Evolutionary conservation across 2,329 filamentous ascomycete genomes (phyloP).

Genomic region (Talaromyces sp.): DNA sequence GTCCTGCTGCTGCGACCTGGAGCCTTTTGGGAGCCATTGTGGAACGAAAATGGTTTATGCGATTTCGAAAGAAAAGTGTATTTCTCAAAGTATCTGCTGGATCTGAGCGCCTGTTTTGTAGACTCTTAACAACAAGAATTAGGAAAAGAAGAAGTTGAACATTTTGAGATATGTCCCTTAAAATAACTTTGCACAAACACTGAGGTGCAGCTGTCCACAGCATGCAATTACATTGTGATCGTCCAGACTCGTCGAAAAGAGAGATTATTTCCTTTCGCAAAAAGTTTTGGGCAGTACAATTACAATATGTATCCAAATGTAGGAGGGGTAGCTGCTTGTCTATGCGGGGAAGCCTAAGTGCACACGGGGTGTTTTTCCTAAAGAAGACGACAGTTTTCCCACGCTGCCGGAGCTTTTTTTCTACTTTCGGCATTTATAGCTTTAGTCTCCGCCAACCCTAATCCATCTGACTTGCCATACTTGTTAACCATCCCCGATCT

Average conservation of each 20-base stretch:
- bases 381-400: background rate
- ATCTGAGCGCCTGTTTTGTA: background rate
- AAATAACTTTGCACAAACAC: too few relatives aligned
- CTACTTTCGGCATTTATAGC: background rate
- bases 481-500: background rate
- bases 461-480: background rate
- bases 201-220: too few relatives aligned
- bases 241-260: too few relatives aligned
- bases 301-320: background rate
- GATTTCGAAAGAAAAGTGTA: background rate
- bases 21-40: conserved; percentile 20
- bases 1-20: conserved; percentile 44
- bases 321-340: background rate
- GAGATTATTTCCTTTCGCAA: too few relatives aligned
- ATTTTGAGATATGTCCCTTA: background rate
- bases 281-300: background rate
- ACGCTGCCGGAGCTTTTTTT: background rate
- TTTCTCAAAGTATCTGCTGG: background rate
- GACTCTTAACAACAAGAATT: background rate
- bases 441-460: background rate
- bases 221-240: too few relatives aligned
- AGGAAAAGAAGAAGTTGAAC: background rate
- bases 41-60: background rate
- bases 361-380: background rate
- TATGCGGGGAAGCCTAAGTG: background rate